These are phyloP conservation scores for Ogataea naganishii DNA, from an alignment of 805 yeast genomes.

Conservation along the genomic window DNA sequence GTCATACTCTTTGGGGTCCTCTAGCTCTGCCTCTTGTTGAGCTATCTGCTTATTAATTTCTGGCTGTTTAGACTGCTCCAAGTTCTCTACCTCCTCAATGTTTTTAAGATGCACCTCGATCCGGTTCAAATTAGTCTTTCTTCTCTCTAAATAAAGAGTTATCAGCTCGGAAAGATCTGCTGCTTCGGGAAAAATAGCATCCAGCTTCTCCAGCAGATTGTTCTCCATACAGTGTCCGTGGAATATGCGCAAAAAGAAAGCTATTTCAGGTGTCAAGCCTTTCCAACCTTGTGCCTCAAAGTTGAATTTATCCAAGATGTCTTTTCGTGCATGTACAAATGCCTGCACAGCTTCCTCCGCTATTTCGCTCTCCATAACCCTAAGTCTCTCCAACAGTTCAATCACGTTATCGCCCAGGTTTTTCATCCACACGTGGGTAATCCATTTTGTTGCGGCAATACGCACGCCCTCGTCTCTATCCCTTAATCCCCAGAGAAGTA, in stretches of 20 bases:
- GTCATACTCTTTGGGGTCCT: slow-evolving; percentile 51
- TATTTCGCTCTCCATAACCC: slow-evolving; percentile 56
- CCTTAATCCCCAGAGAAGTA: slow-evolving; percentile 77
- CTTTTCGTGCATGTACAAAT: slow-evolving; percentile 55
- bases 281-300: slow-evolving; percentile 66
- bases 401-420: slow-evolving; percentile 60
- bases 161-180: slow-evolving; percentile 57
- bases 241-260: slow-evolving; percentile 62
- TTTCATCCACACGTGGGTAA: slow-evolving; percentile 66
- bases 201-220: slow-evolving; percentile 45
- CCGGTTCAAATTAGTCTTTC: slow-evolving; percentile 24
- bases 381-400: slow-evolving; percentile 62
- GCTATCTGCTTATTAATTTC: slow-evolving; percentile 10
- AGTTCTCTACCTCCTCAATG: slow-evolving; percentile 11
- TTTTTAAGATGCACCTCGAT: slow-evolving; percentile 13
- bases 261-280: slow-evolving; percentile 62
- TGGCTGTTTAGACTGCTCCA: too few species aligned
- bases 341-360: slow-evolving; percentile 61
- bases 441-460: slow-evolving; percentile 62
- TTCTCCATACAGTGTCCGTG: slow-evolving; percentile 55
- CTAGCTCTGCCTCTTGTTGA: slow-evolving; percentile 20
- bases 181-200: slow-evolving; percentile 71
- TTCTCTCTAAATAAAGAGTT: slow-evolving; percentile 43
- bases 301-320: slow-evolving; percentile 47
- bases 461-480: slow-evolving; percentile 76